phyloP scores from a whole-genome alignment of 305 asterid species.

The Fraxinus greggii region DNA sequence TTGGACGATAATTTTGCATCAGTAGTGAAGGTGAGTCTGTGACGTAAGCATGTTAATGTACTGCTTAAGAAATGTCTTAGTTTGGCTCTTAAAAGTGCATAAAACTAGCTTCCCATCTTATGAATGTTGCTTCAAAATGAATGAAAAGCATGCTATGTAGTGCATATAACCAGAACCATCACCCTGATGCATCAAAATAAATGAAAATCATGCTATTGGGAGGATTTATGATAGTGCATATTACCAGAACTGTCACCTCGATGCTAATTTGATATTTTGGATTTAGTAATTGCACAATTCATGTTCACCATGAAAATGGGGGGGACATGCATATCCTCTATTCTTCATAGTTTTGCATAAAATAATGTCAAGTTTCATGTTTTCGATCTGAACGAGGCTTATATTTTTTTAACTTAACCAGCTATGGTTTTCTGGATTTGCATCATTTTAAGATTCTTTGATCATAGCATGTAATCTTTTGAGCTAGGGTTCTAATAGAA shows the following conservation, averaged over 20 bases:
- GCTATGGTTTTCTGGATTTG: background rate
- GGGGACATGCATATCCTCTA: background rate
- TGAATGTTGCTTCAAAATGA: background rate
- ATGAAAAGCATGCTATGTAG: background rate
- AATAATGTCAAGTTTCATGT: background rate
- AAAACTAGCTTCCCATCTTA: background rate
- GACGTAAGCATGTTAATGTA: background rate
- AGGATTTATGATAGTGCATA: background rate
- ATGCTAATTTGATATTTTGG: background rate
- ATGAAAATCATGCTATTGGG: background rate
- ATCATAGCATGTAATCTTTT: background rate
- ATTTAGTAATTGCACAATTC: background rate
- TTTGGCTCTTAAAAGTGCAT: background rate
- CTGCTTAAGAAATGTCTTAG: background rate
- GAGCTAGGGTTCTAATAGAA: background rate
- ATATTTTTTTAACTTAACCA: background rate
- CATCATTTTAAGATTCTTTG: background rate
- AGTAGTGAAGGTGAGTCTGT: conserved; percentile 5
- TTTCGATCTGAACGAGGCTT: background rate
- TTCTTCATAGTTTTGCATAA: background rate
- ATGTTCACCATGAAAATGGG: background rate
- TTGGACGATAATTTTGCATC: conserved; percentile 4
- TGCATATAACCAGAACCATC: background rate
- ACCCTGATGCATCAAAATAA: background rate
- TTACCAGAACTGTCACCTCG: background rate